These are phyloP conservation scores for Blastomyces emzantsi DNA, from an alignment of 2,329 filamentous ascomycete genomes.

Conservation along the genomic window DNA sequence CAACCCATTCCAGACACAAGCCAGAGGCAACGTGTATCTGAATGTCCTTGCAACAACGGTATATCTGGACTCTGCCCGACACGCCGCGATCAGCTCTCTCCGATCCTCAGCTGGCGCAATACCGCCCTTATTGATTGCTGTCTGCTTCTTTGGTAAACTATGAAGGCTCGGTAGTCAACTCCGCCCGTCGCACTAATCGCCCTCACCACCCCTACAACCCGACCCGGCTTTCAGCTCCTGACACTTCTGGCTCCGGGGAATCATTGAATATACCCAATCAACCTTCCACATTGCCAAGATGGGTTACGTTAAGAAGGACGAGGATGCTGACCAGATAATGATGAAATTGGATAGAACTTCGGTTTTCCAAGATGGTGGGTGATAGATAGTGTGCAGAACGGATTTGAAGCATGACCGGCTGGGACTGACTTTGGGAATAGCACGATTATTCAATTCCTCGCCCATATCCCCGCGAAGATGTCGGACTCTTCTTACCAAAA, in stretches of 20 bases:
- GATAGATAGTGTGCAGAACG: constrained; percentile 14
- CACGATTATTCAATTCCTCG: constrained; percentile 94
- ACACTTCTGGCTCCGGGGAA: constrained; percentile 2
- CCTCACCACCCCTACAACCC: neutral
- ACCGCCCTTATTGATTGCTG: neutral
- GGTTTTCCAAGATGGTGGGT: constrained; percentile 94
- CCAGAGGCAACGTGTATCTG: constrained; percentile 17
- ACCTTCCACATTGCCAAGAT: constrained; percentile 42
- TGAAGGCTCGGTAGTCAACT: constrained; percentile 25
- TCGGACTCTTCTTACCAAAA: constrained; percentile 94
- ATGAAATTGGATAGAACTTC: constrained; percentile 97
- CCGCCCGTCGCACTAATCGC: neutral
- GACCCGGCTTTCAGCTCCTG: neutral
- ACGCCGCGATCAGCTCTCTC: neutral
- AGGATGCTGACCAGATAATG: constrained; percentile 87
- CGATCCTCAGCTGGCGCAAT: neutral
- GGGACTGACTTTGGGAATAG: constrained; percentile 38
- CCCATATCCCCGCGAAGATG: constrained; percentile 96
- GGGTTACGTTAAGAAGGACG: constrained; percentile 99
- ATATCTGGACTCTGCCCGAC: neutral
- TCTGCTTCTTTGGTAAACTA: constrained; percentile 18
- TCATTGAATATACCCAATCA: constrained; percentile 12
- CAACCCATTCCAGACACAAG: constrained; percentile 3
- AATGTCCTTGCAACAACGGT: constrained; percentile 5
- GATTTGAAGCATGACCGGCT: constrained; percentile 16